Base-by-base conservation (phyloP, 495 filamentous ascomycete species). In the Hyaloscypha hepaticicola region DNA sequence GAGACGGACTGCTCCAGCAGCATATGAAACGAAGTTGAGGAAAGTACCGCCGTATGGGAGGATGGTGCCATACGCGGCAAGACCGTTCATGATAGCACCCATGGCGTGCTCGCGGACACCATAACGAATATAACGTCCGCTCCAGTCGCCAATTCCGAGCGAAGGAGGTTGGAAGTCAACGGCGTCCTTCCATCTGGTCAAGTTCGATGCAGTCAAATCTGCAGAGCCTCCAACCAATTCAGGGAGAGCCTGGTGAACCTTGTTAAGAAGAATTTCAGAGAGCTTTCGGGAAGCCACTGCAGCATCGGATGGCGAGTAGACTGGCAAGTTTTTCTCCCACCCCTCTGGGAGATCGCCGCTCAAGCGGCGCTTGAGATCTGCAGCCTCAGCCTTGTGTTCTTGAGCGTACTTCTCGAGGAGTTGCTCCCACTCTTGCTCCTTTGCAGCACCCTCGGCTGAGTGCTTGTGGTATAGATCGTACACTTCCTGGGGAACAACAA, bases 21-120 rank as follows among this genome's bases (percentile, higher is more conserved):
- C 94, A 76, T 99, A 99, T 25, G 95, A 99, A 66, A 99, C 93
- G 82, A 99, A 99, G 90, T 99, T 99, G 66, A 99, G 82, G 89
- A 99, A 99, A 72, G 94, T 97, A 77, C 95, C 95, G 60, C 85
- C 90, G 68, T 91, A 96, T 58, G 95, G 95, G 73, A 99, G 90
- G 74, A 96, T 81, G 72, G 91, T 96, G 68, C 95, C 95, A 77
- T 99, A 99, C 65, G 93, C 94, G 61, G 91, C 85, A 61, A 99
- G 85, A 79, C 95, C 95, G 83, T 99, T 99, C 88, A 99, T 92
- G 79, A 96, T 90, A 73, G 91, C 93, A 75, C 89, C 95, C 95
- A 99, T 97, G 75, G 82, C 90, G 79, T 97, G 93, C 84, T 97
- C 93, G 79, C 93, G 93, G 55, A 97, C 93, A 86, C 93, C 93